Evolutionary conservation across 495 filamentous ascomycete genomes (phyloP), one percentile per base, ranked within the genome.

Genomic region (Trichoderma gamsii): DNA sequence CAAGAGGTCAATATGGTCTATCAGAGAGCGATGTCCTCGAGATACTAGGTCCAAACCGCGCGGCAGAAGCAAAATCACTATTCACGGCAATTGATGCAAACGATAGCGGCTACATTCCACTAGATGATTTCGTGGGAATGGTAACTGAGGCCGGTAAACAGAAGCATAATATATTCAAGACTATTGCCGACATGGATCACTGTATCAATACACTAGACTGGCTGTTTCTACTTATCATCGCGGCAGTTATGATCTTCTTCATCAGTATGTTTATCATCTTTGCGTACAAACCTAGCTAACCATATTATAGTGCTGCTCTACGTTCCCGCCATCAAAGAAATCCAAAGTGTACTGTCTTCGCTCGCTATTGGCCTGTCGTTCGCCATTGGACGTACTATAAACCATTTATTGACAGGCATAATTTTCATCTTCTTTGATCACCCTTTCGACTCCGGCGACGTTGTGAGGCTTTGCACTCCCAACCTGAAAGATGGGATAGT

Each of bases 371-470:
- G 89, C 11, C 76, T 93, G 35, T 89, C 88, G 69, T 95, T 94
- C 76, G 88, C 92, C 65, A 90, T 93, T 74, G 83, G 89, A 8
- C 82, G 82, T 51, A 95, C 89, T 9, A 85, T 87, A 0, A 89
- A 93, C 74, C 90, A 95, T 76, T 83, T 94, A 43, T 84, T 93
- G 2, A 88, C 89, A 11, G 91, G 88, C 38, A 91, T 88, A 77
- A 88, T 95, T 72, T 93, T 95, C 79, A 78, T 94, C 15, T 93
- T 95, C 72, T 88, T 93, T 78, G 93, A 95, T 77, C 91, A 79
- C 35, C 77, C 77, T 5, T 79, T 71, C 69, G 91, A 95, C 74
- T 87, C 92, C 27, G 89, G 91, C 49, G 91, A 95, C 71, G 87
- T 89, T 13, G 85, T 95, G 7, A 89, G 93, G 69, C 82, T 95